phyloP scores from a whole-genome alignment of 441 rosid species.

The Rhodomyrtus psidioides region DNA sequence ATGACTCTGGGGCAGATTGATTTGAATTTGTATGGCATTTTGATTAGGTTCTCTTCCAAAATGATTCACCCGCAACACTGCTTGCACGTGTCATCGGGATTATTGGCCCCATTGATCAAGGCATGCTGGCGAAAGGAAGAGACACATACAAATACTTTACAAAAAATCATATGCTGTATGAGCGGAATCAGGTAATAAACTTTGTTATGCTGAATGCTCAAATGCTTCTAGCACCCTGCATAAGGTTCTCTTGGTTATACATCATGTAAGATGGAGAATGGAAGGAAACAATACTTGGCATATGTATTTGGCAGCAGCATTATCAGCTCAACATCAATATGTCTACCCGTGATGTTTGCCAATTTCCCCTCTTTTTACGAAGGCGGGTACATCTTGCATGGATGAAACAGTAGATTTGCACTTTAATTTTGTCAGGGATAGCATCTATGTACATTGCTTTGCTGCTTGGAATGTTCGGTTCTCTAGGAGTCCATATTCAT shows the following conservation, averaged over 20 bases:
- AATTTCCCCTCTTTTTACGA: background rate
- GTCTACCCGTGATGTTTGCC: background rate
- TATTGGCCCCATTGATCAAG: constrained; percentile 61
- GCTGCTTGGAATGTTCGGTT: background rate
- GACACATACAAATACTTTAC: constrained; percentile 89
- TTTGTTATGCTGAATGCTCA: background rate
- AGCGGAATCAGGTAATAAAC: constrained; percentile 73
- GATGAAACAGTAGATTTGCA: background rate
- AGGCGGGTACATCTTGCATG: background rate
- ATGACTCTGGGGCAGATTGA: background rate
- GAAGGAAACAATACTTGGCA: background rate
- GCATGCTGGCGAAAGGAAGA: constrained; percentile 82
- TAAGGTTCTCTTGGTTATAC: background rate
- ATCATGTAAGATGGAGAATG: background rate
- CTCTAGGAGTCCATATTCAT: background rate
- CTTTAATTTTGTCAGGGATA: background rate
- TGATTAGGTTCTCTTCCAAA: constrained; percentile 86
- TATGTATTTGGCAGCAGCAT: background rate
- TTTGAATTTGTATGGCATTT: constrained; percentile 3
- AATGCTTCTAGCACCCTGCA: background rate
- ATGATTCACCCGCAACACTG: constrained; percentile 94
- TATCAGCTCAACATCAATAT: background rate
- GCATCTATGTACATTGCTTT: background rate
- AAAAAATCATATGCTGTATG: constrained; percentile 89
- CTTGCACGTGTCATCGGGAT: constrained; percentile 91